Conservation (phyloP, 2,329 filamentous ascomycete genomes). For the Mariannaea sp. region DNA sequence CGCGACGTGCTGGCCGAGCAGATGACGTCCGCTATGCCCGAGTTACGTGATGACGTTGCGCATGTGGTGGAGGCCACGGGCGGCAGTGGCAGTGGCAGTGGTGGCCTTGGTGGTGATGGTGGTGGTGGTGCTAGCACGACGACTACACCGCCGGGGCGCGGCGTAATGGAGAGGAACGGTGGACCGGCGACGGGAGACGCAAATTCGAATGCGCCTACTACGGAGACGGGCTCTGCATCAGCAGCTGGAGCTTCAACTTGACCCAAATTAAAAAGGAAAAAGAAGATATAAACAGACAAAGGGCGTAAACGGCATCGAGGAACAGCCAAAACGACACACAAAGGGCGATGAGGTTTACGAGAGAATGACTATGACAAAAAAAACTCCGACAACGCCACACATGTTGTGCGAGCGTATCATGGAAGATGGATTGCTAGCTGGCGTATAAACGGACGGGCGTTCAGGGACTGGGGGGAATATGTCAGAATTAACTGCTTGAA, state of each 20-base stretch:
- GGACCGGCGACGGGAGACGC: neutral
- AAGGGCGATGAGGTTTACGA: too few species aligned
- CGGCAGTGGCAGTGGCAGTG: too few species aligned
- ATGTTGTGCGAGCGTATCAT: neutral
- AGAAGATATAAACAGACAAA: too few species aligned
- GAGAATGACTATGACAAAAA: neutral
- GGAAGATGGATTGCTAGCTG: too few species aligned
- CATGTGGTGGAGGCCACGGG: conserved; percentile 55
- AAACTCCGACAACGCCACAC: conserved; percentile 4
- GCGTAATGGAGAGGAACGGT: conserved; percentile 22
- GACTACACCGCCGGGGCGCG: conserved; percentile 17
- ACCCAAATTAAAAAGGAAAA: neutral
- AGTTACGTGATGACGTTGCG: conserved; percentile 59
- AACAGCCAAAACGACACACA: too few species aligned
- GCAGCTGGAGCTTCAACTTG: conserved; percentile 17
- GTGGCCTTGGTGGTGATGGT: neutral
- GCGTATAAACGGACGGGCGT: too few species aligned
- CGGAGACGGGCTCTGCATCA: conserved; percentile 12
- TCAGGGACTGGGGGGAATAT: too few species aligned
- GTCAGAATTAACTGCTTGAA: too few species aligned
- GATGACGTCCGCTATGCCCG: conserved; percentile 62
- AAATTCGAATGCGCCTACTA: neutral
- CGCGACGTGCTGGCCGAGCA: conserved; percentile 65
- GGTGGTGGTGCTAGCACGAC: too few species aligned
- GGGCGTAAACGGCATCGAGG: too few species aligned